A percentile compares a stretch with the other conserved stretches of the same genome.
These are phyloP conservation scores for Trichophyton rubrum DNA, from an alignment of 2,329 filamentous ascomycete genomes.

Conservation along the genomic window DNA sequence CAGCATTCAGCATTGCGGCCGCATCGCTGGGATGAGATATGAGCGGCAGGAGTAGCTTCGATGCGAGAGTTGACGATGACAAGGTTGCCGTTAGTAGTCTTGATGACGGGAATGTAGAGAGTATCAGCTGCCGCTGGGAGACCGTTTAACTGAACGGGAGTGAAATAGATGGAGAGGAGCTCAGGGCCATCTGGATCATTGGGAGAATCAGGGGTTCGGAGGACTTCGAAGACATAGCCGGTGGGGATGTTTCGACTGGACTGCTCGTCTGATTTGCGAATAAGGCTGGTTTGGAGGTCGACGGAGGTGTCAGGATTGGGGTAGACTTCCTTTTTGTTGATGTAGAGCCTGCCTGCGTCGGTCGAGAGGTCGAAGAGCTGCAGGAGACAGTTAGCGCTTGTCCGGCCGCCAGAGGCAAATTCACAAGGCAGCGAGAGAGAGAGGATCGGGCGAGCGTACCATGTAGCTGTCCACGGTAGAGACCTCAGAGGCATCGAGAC, in stretches of 20 bases:
- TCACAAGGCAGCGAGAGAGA: neutral
- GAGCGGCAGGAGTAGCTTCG: slow-evolving; percentile 26
- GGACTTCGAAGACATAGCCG: slow-evolving; percentile 34
- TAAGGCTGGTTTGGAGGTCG: slow-evolving; percentile 24
- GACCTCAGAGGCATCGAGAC: slow-evolving; percentile 19
- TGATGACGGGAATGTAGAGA: slow-evolving; percentile 29
- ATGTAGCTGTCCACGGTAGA: slow-evolving; percentile 26
- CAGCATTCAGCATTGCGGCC: slow-evolving; percentile 29
- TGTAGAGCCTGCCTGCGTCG: slow-evolving; percentile 23
- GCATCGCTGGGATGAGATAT: slow-evolving; percentile 32
- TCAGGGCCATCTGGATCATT: slow-evolving; percentile 22
- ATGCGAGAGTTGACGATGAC: slow-evolving; percentile 28
- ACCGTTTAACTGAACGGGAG: slow-evolving; percentile 32
- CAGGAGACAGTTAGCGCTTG: neutral
- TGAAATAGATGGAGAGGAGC: slow-evolving; percentile 31
- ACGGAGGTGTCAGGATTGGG: slow-evolving; percentile 21
- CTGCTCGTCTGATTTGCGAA: slow-evolving; percentile 25
- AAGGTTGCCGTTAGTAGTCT: slow-evolving; percentile 24
- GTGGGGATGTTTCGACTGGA: slow-evolving; percentile 27
- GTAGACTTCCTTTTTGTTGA: slow-evolving; percentile 31
- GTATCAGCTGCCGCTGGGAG: slow-evolving; percentile 35
- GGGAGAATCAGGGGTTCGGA: slow-evolving; percentile 17
- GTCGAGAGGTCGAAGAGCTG: slow-evolving; percentile 28
- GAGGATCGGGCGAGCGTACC: slow-evolving; percentile 15
- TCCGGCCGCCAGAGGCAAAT: neutral